phyloP scores from a whole-genome alignment of 805 yeast genomes.

The Candida vartiovaarae region DNA sequence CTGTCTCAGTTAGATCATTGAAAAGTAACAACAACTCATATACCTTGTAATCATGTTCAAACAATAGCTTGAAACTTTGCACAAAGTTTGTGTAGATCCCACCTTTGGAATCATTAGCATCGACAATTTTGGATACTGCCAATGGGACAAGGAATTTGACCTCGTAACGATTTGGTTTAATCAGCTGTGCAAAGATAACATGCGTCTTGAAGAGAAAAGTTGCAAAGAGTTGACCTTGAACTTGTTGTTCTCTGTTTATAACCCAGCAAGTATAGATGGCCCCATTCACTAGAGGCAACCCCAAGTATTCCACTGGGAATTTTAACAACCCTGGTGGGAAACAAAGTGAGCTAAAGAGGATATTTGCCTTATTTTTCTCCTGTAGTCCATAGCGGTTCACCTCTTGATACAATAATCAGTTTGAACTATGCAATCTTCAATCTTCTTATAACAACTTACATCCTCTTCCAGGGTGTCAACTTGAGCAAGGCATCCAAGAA shows the following conservation, averaged over 20 bases:
- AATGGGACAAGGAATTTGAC: conserved; percentile 45
- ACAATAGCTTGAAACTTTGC: conserved; percentile 35
- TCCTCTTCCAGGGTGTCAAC: conserved; percentile 19
- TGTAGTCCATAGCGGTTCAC: conserved; percentile 25
- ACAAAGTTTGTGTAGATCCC: conserved; percentile 28
- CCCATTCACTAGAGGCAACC: conserved; percentile 38
- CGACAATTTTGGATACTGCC: conserved; percentile 26
- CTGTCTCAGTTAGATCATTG: conserved; percentile 27
- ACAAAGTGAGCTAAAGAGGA: conserved; percentile 12
- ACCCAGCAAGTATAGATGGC: conserved; percentile 36
- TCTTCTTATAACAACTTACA: conserved; percentile 10
- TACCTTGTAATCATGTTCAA: conserved; percentile 35
- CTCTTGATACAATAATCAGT: conserved; percentile 22
- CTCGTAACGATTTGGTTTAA: conserved; percentile 23
- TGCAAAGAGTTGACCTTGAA: conserved; percentile 24
- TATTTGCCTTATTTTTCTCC: conserved; percentile 15
- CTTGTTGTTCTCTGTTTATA: conserved; percentile 11
- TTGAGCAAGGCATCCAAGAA: conserved; percentile 38
- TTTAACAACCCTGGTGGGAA: conserved; percentile 12
- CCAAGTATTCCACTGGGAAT: conserved; percentile 41
- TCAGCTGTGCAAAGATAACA: conserved; percentile 31
- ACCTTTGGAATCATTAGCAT: conserved; percentile 19
- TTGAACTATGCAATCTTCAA: conserved; percentile 11
- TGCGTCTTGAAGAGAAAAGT: conserved; percentile 45
- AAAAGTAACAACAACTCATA: conserved; percentile 39